phyloP scores from a whole-genome alignment of 331 rosid genomes.

The Quercus lobata region DNA sequence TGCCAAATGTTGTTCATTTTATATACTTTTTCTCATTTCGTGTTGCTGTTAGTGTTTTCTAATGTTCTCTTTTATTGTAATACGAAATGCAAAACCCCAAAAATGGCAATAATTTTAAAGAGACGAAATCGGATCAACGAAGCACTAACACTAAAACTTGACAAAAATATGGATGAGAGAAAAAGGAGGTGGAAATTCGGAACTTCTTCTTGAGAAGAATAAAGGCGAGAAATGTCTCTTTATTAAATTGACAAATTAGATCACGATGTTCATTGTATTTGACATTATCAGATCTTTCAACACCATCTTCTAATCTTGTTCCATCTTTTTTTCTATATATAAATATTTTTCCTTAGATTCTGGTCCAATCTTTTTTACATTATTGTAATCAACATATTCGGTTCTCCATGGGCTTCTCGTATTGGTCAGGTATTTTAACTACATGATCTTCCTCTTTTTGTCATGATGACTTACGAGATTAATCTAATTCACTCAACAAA shows the following conservation, averaged over 20 bases:
- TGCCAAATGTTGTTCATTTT: no score
- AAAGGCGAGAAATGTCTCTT: neutral
- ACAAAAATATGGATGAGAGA: neutral
- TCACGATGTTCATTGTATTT: neutral
- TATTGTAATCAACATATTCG: neutral
- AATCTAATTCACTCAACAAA: neutral
- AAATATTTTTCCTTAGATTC: neutral
- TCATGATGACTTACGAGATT: neutral
- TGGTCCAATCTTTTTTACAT: neutral
- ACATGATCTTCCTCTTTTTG: neutral
- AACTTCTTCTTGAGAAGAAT: neutral
- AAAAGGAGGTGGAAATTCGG: neutral
- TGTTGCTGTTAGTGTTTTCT: no score
- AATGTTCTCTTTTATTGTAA: neutral
- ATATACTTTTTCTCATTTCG: no score
- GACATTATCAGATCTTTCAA: neutral
- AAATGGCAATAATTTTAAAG: neutral
- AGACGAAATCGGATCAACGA: neutral
- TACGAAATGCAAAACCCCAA: neutral
- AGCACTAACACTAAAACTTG: neutral
- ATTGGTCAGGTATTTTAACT: neutral
- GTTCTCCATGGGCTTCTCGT: neutral
- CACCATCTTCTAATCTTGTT: neutral
- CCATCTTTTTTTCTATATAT: no score
- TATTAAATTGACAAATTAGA: neutral